Evolutionary conservation across 371 early-diverging fungal species (phyloP).

Genomic region (Parasitella parasitica): DNA sequence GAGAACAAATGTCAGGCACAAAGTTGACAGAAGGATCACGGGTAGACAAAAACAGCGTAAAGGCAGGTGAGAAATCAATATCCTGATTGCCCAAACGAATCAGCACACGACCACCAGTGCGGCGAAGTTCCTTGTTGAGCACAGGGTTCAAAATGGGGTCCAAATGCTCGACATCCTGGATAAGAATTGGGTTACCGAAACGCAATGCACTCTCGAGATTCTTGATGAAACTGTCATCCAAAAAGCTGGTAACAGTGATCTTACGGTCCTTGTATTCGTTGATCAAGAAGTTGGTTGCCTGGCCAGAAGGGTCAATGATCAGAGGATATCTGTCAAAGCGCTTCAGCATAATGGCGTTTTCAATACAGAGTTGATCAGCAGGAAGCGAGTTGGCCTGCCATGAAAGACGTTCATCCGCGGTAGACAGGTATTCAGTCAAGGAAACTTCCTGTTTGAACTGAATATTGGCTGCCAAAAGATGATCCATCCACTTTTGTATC

Average conservation of each 20-base stretch:
- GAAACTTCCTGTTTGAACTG: slow-evolving; percentile 83
- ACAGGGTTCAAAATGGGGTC: slow-evolving; percentile 98
- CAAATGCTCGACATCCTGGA: slow-evolving; percentile 96
- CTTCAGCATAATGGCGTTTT: slow-evolving; percentile 97
- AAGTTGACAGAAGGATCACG: slow-evolving; percentile 92
- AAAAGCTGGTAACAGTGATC: slow-evolving; percentile 94
- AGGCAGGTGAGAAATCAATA: slow-evolving; percentile 98
- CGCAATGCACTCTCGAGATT: slow-evolving; percentile 96
- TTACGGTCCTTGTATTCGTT: slow-evolving; percentile 87
- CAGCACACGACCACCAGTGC: slow-evolving; percentile 96
- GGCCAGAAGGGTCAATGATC: slow-evolving; percentile 96
- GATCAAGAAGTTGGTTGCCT: slow-evolving; percentile 87
- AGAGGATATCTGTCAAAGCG: slow-evolving; percentile 95
- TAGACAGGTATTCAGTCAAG: slow-evolving; percentile 88
- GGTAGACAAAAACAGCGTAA: slow-evolving; percentile 92
- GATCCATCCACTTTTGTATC: slow-evolving; percentile 77
- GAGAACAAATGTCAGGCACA: slow-evolving; percentile 94
- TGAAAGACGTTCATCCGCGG: slow-evolving; percentile 88
- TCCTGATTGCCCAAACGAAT: slow-evolving; percentile 96
- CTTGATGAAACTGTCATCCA: slow-evolving; percentile 96
- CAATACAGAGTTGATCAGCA: slow-evolving; percentile 91
- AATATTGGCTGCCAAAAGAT: slow-evolving; percentile 75
- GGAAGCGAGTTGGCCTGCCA: slow-evolving; percentile 92
- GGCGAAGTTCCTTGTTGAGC: slow-evolving; percentile 93
- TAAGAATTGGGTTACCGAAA: slow-evolving; percentile 96